Evolutionary conservation across 2,329 filamentous ascomycete species (phyloP), one percentile per base, ranked within the genome.

Genomic region (Epichloe gansuensis): DNA sequence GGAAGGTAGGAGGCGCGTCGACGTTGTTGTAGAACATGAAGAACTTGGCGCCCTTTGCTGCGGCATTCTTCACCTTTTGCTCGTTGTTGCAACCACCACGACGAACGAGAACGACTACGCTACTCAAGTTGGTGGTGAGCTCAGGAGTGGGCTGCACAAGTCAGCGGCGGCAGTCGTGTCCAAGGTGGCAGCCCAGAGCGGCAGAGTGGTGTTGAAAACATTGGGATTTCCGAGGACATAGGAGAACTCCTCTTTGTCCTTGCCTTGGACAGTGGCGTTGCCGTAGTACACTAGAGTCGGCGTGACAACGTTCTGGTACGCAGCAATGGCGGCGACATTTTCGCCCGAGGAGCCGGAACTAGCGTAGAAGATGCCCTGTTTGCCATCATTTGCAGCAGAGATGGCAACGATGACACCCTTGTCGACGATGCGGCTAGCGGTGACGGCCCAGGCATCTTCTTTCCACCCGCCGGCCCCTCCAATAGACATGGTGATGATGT

Each of bases 1-100:
- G 8, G 8, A 31, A 3, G 28, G 3, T 31, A 4, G 28, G 28
- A 31, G 28, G 28, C 28, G 28, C 28, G 28, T 31, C 28, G 25
- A 53, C 56, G 56, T 77, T 79, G 69, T 83, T 83, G 65, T 83
- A 85, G 59, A 82, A 69, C 59, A 85, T 66, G 52, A 85, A 65
- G 56, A 82, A 82, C 60, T 75, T 74, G 48, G 78, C 82, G 8
- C 81, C 81, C 45, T 71, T 71, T 5, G 4, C 66, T 23, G 54
- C 51, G 17, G 46, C 49, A 31, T 54, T 49, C 1, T 17, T 23
- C 5, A 39, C 49, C 37, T 52, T 52, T 23, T 31, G 31, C 3
- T 9, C 13, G 8, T 25, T 59, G 1, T 70, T 70, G 61, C 78
- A 82, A 34, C 64, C 72, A 52, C 77, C 77, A 31, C 76, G 72